Conservation (phyloP, 2,329 filamentous ascomycete species). For the Ceratocystis smalleyi region DNA sequence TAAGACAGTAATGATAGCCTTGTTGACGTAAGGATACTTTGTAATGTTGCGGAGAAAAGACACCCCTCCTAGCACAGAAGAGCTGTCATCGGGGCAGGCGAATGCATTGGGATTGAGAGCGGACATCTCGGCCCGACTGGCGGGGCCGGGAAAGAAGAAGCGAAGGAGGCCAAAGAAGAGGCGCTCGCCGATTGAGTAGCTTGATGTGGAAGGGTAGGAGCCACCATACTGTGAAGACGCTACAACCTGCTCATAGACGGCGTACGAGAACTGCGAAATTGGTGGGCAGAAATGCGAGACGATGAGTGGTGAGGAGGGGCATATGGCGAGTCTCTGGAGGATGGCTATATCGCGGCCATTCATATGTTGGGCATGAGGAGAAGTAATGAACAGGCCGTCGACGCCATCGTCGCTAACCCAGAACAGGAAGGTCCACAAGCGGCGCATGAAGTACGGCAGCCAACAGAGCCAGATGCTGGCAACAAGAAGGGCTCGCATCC, state of each 20-base stretch:
- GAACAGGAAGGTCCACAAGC: constrained; percentile 85
- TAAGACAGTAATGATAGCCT: constrained; percentile 62
- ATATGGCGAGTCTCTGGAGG: constrained; percentile 19
- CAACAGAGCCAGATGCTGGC: constrained; percentile 74
- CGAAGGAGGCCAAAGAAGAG: constrained; percentile 7
- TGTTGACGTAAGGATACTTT: constrained; percentile 55
- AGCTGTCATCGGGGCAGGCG: constrained; percentile 19
- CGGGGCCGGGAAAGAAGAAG: constrained; percentile 5
- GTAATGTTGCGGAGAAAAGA: constrained; percentile 46
- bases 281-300: constrained; percentile 4
- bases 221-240: constrained; percentile 2
- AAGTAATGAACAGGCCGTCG: constrained; percentile 21
- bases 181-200: background rate
- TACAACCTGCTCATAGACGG: constrained; percentile 12
- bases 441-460: constrained; percentile 80
- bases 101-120: constrained; percentile 2
- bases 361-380: constrained; percentile 4
- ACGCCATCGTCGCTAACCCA: constrained; percentile 76
- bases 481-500: constrained; percentile 65
- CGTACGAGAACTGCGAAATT: constrained; percentile 11
- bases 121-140: constrained; percentile 6
- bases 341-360: constrained; percentile 9
- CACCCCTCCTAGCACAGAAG: constrained; percentile 42
- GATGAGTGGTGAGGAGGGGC: constrained; percentile 22
- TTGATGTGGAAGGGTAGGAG: background rate